Base-by-base conservation (phyloP, 2,329 filamentous ascomycete genomes). In the Alternaria triticina region DNA sequence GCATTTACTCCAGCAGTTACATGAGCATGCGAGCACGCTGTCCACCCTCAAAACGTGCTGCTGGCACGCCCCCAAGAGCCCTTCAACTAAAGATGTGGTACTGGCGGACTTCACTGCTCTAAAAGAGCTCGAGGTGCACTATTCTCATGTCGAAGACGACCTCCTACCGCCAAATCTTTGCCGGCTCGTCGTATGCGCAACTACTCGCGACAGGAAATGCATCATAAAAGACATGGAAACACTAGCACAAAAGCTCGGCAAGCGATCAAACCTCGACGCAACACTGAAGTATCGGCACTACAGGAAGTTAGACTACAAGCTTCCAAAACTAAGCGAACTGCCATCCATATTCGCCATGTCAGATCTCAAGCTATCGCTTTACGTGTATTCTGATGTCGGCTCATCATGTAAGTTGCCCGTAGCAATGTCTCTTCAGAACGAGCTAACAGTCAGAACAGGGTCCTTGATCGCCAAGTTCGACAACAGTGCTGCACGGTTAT, bases 211-310 rank as follows among this genome's bases (percentile, higher is more conserved):
- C 36, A 1, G n/a, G 10, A 8, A 0, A 40, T 40, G 36, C n/a
- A 40, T 40, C 36, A 40, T 40, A 15, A 1, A 40, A 40, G 36
- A 40, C 36, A 40, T 40, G 36, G n/a, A 40, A 40, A 11, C n/a
- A 40, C 36, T 40, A 3, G n/a, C 36, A 0, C 15, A 40, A 40
- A 11, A 40, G 5, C n/a, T 40, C 36, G 17, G 36, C 36, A 40
- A 40, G 9, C 36, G 36, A 40, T 40, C 36, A 40, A 40, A 17
- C 15, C 0, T 40, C 36, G n/a, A 17, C 36, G 36, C 10, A 17
- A 40, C n/a, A 40, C 36, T 40, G 36, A 40, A 40, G 36, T 40
- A 40, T 40, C 36, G 36, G 36, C 36, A 40, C 36, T 40, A 40
- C 36, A 17, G n/a, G 9, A 40, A 40, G 36, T 0, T 0, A 40